Evolutionary conservation across 2,329 filamentous ascomycete species (phyloP).

Genomic region (Gnomoniopsis smithogilvyi): DNA sequence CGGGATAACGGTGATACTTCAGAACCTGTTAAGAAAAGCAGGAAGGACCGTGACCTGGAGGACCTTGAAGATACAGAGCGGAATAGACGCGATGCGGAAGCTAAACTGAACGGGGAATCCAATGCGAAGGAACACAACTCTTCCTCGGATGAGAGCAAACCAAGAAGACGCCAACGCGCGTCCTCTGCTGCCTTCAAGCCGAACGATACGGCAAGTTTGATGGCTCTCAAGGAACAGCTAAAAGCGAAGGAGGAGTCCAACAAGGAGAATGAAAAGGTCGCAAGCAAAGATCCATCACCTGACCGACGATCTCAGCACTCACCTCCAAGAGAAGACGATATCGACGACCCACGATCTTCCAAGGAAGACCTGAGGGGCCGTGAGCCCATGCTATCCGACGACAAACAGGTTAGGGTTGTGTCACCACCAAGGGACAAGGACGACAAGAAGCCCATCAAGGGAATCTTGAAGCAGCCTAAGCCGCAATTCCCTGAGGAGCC

Average conservation of each 20-base stretch:
- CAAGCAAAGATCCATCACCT: conserved; percentile 22
- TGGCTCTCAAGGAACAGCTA: conserved; percentile 48
- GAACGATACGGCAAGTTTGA: conserved; percentile 48
- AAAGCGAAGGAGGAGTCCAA: conserved; percentile 37
- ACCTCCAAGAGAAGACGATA: conserved; percentile 1
- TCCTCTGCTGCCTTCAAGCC: conserved; percentile 46
- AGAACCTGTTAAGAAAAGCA: conserved; percentile 9
- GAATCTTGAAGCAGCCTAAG: conserved; percentile 82
- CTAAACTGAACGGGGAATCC: conserved; percentile 33
- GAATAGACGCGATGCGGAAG: conserved; percentile 36
- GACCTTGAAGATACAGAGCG: conserved; percentile 25
- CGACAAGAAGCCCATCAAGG: conserved; percentile 69
- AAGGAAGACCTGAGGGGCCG: conserved; percentile 39
- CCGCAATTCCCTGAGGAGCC: conserved; percentile 83
- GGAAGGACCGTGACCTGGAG: conserved; percentile 20
- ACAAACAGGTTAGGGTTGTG: conserved; percentile 63
- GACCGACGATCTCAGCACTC: conserved; percentile 18
- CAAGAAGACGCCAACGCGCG: conserved; percentile 34
- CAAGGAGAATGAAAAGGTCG: conserved; percentile 20
- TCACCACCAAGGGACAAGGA: conserved; percentile 64
- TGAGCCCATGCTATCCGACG: conserved; percentile 36
- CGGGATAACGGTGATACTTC: conserved; percentile 12
- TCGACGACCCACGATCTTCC: conserved; percentile 5
- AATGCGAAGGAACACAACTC: conserved; percentile 38
- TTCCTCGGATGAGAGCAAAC: conserved; percentile 36